Evolutionary conservation across 352 stramenopile species (phyloP).

Genomic region (Pythium oligandrum): DNA sequence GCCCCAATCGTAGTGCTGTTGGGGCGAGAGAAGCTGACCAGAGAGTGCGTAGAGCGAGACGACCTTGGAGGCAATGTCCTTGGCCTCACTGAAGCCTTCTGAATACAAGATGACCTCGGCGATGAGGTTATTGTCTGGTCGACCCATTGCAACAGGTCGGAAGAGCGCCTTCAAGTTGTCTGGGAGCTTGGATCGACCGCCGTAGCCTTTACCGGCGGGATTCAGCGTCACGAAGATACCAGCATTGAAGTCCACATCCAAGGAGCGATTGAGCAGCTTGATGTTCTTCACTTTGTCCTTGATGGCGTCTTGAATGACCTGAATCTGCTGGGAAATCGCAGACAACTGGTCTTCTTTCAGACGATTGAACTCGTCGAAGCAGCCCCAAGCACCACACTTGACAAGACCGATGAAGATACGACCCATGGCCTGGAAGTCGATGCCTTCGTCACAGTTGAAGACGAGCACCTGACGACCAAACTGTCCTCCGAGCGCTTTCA

Average conservation of each 20-base stretch:
- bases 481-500: slow-evolving; percentile 83
- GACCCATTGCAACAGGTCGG: slow-evolving; percentile 79
- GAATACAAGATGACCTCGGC: slow-evolving; percentile 82
- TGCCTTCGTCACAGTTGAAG: slow-evolving; percentile 88
- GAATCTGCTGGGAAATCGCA: slow-evolving; percentile 87
- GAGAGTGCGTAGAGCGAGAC: slow-evolving; percentile 78
- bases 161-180: slow-evolving; percentile 92
- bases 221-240: slow-evolving; percentile 94
- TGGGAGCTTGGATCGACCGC: slow-evolving; percentile 80
- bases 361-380: slow-evolving; percentile 92
- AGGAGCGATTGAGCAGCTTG: slow-evolving; percentile 52
- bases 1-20: slow-evolving; percentile 91
- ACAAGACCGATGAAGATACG: slow-evolving; percentile 89
- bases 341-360: slow-evolving; percentile 88
- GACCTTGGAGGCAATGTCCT: slow-evolving; percentile 76
- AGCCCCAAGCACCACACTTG: slow-evolving; percentile 88
- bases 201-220: slow-evolving; percentile 86
- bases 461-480: slow-evolving; percentile 85
- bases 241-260: slow-evolving; percentile 83
- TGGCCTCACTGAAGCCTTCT: slow-evolving; percentile 81
- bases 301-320: slow-evolving; percentile 88
- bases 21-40: slow-evolving; percentile 56
- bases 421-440: slow-evolving; percentile 87
- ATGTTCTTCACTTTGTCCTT: slow-evolving; percentile 55
- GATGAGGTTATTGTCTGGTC: slow-evolving; percentile 87